Conservation (phyloP, 495 filamentous ascomycete species). For the Penicillium canescens region DNA sequence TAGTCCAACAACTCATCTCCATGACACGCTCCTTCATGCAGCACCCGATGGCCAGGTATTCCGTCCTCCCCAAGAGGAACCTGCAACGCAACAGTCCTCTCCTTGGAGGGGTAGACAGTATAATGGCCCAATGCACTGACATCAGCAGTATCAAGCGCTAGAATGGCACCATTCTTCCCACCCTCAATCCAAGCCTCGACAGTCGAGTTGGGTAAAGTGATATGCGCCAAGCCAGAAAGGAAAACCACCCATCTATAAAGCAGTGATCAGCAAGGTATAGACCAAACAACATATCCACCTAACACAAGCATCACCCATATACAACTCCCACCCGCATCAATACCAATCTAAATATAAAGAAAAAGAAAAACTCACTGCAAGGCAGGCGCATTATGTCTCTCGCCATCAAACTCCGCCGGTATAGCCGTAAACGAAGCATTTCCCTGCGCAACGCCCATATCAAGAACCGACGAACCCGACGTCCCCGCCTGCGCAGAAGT, state of each 20-base stretch:
- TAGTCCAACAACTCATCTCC: slow-evolving; percentile 21
- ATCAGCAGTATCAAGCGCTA: slow-evolving; percentile 48
- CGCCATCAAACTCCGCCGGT: slow-evolving; percentile 49
- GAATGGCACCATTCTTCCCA: slow-evolving; percentile 47
- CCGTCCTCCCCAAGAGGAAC: slow-evolving; percentile 39
- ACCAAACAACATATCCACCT: not conserved
- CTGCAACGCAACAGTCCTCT: slow-evolving; percentile 40
- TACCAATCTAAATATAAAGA: not conserved
- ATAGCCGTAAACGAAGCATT: slow-evolving; percentile 43
- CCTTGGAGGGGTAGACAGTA: slow-evolving; percentile 46
- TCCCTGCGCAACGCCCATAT: slow-evolving; percentile 31
- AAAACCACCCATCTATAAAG: slow-evolving; percentile 50
- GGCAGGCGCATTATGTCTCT: slow-evolving; percentile 51
- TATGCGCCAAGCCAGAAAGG: slow-evolving; percentile 48
- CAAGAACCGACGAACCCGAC: slow-evolving; percentile 31
- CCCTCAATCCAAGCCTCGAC: slow-evolving; percentile 41
- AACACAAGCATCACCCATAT: not conserved
- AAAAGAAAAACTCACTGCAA: slow-evolving; percentile 40
- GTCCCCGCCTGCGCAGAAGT: slow-evolving; percentile 43
- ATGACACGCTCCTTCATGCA: slow-evolving; percentile 41
- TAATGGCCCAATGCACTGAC: slow-evolving; percentile 50
- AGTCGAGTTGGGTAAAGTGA: slow-evolving; percentile 48
- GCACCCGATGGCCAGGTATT: slow-evolving; percentile 43
- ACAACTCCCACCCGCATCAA: too few relatives aligned
- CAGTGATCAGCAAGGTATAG: not conserved